Conservation (phyloP, 805 yeast species). For the Jamesozyma piceae region DNA sequence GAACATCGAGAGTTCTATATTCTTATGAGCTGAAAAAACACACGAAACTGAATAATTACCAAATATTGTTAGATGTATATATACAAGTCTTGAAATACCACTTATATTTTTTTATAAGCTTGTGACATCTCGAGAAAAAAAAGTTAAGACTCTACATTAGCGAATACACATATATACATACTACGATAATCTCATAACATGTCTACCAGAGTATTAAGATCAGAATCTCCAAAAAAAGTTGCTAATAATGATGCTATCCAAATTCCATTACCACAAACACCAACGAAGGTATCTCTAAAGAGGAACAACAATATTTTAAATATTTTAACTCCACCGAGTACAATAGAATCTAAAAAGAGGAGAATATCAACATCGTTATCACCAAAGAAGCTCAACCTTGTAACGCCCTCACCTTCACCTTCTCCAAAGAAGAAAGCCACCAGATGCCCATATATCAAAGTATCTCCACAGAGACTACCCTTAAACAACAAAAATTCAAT, state of each 20-base stretch:
- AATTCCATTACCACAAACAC: not conserved
- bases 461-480: conserved; percentile 18
- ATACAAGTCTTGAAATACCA: no score
- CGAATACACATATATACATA: no score
- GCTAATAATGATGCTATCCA: not conserved
- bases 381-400: not conserved
- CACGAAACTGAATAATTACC: no score
- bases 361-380: not conserved
- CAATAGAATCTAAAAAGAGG: not conserved
- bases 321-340: not conserved
- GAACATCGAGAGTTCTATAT: not conserved
- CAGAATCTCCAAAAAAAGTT: not conserved
- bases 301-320: not conserved
- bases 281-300: not conserved
- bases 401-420: not conserved
- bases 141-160: no score
- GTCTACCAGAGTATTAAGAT: not conserved
- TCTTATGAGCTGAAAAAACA: no score
- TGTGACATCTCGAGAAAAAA: no score
- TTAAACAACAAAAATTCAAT: conserved; percentile 26
- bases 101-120: no score
- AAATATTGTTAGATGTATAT: no score
- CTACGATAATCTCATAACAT: not conserved
- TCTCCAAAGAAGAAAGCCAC: conserved; percentile 1
- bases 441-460: no score